Percentiles rank a stretch among this genome's conserved stretches.
Evolutionary conservation across 2,329 filamentous ascomycete species (phyloP).

Genomic region (Cladosporium sp.): DNA sequence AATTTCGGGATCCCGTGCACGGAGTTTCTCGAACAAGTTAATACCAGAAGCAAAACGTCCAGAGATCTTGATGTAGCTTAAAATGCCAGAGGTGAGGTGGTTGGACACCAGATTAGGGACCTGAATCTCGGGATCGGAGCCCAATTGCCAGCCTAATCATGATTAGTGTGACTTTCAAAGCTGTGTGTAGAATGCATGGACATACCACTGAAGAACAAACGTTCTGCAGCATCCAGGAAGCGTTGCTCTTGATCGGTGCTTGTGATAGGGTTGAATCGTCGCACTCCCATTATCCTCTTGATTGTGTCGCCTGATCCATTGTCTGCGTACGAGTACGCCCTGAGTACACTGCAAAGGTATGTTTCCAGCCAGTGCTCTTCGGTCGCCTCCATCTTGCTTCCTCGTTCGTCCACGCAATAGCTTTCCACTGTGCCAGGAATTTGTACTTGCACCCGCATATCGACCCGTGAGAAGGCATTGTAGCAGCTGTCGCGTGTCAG

Average conservation of each 20-base stretch:
- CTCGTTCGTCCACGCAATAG: constrained; percentile 95
- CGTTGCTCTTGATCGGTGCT: constrained; percentile 98
- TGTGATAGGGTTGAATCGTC: constrained; percentile 94
- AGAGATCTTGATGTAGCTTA: constrained; percentile 93
- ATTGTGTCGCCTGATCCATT: constrained; percentile 92
- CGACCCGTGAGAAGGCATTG: constrained; percentile 96
- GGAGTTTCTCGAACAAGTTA: constrained; percentile 94
- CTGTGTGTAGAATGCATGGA: not conserved
- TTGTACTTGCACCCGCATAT: constrained; percentile 97
- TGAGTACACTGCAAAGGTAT: constrained; percentile 88
- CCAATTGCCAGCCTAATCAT: constrained; percentile 77
- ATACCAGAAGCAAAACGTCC: constrained; percentile 92
- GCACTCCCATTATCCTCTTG: constrained; percentile 93
- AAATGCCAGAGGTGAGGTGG: constrained; percentile 85
- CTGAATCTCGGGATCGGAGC: constrained; percentile 94
- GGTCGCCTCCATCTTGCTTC: constrained; percentile 87
- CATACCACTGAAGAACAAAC: constrained; percentile 85
- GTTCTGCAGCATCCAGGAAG: constrained; percentile 90
- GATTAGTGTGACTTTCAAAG: constrained; percentile 8
- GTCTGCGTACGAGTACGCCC: constrained; percentile 95
- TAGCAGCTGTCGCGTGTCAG: constrained; percentile 64
- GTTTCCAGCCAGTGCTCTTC: constrained; percentile 97
- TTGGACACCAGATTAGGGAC: constrained; percentile 96
- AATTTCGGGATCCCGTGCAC: constrained; percentile 85
- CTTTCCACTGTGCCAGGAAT: constrained; percentile 95